Percentiles rank a stretch among this genome's conserved stretches.
Conservation (phyloP, 257 asterid genomes). For the Rauvolfia tetraphylla region DNA sequence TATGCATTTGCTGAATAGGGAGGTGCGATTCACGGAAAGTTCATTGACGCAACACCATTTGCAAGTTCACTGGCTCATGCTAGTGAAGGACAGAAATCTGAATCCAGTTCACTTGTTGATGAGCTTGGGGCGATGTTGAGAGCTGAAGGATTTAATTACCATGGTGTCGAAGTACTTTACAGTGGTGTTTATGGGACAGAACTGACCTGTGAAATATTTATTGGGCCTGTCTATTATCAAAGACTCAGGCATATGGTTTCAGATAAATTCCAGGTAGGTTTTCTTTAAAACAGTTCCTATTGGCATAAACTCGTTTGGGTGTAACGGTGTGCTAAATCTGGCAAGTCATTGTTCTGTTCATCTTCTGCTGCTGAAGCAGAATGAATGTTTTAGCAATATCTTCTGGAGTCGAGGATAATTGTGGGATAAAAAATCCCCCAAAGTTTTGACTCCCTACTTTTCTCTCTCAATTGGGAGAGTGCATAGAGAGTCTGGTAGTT, state of each 20-base stretch:
- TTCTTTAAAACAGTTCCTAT: neutral
- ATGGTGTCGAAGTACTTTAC: slow-evolving; percentile 79
- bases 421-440: neutral
- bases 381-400: neutral
- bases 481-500: neutral
- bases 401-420: neutral
- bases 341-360: neutral
- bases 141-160: slow-evolving; percentile 79
- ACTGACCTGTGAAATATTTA: slow-evolving; percentile 82
- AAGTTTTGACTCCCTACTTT: neutral
- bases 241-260: slow-evolving; percentile 98
- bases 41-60: slow-evolving; percentile 91
- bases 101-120: slow-evolving; percentile 58
- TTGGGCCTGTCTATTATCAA: slow-evolving; percentile 97
- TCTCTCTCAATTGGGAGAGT: neutral
- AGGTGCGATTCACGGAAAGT: slow-evolving; percentile 79
- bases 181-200: slow-evolving; percentile 94
- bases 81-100: slow-evolving; percentile 40
- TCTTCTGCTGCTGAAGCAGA: neutral
- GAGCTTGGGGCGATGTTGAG: slow-evolving; percentile 75
- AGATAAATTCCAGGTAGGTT: slow-evolving; percentile 83
- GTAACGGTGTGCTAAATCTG: neutral
- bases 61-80: slow-evolving; percentile 43
- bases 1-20: slow-evolving; percentile 44
- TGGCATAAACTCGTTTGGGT: neutral